Conservation (phyloP, 805 yeast species). For the Saccharomycopsis sp. region DNA sequence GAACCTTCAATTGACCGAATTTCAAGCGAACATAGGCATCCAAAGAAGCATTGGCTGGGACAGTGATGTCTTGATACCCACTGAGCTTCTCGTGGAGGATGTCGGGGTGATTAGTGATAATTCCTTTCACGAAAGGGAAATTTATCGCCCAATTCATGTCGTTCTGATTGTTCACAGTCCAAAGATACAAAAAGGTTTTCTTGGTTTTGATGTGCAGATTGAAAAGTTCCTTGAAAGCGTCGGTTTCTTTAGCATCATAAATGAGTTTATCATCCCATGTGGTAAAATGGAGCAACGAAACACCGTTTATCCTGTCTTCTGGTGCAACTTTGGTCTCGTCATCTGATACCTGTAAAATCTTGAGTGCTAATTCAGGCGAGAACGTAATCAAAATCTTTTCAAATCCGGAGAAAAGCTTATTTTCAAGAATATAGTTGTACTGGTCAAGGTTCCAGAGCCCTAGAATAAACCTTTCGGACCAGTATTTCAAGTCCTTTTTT, state of each 20-base stretch:
- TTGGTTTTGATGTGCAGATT: neutral
- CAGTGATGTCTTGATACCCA: neutral
- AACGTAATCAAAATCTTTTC: slow-evolving; percentile 29
- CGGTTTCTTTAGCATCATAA: neutral
- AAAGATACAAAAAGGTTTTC: slow-evolving; percentile 29
- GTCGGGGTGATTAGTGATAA: slow-evolving; percentile 25
- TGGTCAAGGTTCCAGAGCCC: slow-evolving; percentile 33
- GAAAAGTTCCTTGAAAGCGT: slow-evolving; percentile 6
- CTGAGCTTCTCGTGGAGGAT: slow-evolving; percentile 3
- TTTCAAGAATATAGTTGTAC: slow-evolving; percentile 24
- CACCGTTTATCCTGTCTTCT: slow-evolving; percentile 11
- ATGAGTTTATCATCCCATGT: slow-evolving; percentile 22
- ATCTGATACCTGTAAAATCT: slow-evolving; percentile 23
- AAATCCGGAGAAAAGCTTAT: slow-evolving; percentile 23
- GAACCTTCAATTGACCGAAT: neutral
- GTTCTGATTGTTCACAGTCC: slow-evolving; percentile 31
- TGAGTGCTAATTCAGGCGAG: slow-evolving; percentile 23
- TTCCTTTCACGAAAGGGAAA: slow-evolving; percentile 22
- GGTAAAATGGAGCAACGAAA: slow-evolving; percentile 24
- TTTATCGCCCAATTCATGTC: slow-evolving; percentile 24
- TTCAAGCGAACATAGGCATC: neutral
- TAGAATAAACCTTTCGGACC: slow-evolving; percentile 31
- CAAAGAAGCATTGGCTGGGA: neutral
- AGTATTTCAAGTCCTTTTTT: slow-evolving; percentile 22
- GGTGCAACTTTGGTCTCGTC: slow-evolving; percentile 21